Base-by-base conservation (phyloP, 441 rosid species). In the Euphorbia celastroides region DNA sequence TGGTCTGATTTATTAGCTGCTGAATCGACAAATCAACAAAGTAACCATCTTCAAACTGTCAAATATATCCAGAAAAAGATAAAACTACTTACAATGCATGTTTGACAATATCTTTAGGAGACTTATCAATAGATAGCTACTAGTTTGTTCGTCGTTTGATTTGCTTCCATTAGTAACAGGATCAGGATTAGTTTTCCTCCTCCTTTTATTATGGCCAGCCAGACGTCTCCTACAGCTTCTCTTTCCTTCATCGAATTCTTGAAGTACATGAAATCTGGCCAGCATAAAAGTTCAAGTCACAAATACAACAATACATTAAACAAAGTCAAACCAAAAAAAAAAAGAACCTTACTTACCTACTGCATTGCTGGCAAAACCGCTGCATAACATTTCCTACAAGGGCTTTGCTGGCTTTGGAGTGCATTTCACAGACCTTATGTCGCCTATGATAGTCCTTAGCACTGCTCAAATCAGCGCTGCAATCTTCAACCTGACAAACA, bases 331-430 rank as follows among this genome's bases (percentile, higher is more conserved):
- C n/a, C n/a, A n/a, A n/a, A n/a, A n/a, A n/a, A n/a, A n/a, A n/a
- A n/a, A n/a, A n/a, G n/a, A n/a, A n/a, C n/a, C n/a, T n/a, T 27
- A 41, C 84, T 74, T 79, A 92, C 98, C 97, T 80, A 74, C 98
- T 94, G 74, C 99, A 94, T 81, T 94, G 99, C 82, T 94, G 99
- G 83, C 99, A 94, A 68, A 94, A 94, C 56, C 99, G 87, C 83
- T 94, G 99, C 98, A 94, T 83, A 46, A 81, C 81, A 62, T 82
- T 86, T 71, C 93, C 94, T 25, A 94, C 99, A 25, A 88, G 83
- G 10, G 99, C 99, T 77, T 82, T 89, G 69, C 78, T 81, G 69
- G 96, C 94, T 72, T 94, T 94, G 60, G 98, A 92, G 79, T 94
- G 99, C 86, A 87, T 72, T 87, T 89, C 89, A 70, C 99, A 94